phyloP scores from a whole-genome alignment of 2,329 filamentous ascomycete species.

The Apiospora phragmitis region DNA sequence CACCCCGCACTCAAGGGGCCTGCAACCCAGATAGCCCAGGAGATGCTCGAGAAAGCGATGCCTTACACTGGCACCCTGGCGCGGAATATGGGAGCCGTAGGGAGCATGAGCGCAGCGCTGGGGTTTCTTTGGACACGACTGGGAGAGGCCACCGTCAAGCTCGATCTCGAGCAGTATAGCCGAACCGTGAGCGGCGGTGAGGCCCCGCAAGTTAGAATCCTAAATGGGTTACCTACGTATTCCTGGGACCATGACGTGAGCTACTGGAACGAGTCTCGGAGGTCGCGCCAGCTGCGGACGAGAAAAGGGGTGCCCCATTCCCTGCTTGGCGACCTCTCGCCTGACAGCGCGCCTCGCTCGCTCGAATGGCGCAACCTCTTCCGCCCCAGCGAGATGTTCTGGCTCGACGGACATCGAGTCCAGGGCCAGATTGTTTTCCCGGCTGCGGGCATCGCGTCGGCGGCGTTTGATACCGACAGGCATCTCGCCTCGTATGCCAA shows the following conservation, averaged over 20 bases:
- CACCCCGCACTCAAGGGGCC: constrained; percentile 14
- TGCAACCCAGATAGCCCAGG: constrained; percentile 21
- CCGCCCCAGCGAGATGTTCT: constrained; percentile 20
- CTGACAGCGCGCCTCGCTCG: too few relatives aligned
- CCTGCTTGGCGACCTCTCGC: constrained; percentile 18
- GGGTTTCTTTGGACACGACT: too few relatives aligned
- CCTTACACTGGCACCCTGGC: constrained; percentile 24
- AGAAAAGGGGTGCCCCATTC: constrained; percentile 11
- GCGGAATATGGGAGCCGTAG: too few relatives aligned
- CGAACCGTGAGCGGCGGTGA: too few relatives aligned
- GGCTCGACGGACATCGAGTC: constrained; percentile 22
- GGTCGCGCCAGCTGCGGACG: neutral
- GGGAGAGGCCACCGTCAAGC: too few relatives aligned
- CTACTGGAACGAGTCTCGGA: constrained; percentile 18
- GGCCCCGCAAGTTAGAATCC: too few relatives aligned
- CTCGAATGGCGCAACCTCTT: too few relatives aligned
- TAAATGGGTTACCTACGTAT: constrained; percentile 27
- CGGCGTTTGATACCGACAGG: too few relatives aligned
- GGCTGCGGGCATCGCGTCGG: constrained; percentile 21
- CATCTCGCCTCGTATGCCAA: too few relatives aligned
- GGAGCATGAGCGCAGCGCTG: too few relatives aligned
- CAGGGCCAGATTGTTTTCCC: constrained; percentile 24
- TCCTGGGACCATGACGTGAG: constrained; percentile 18
- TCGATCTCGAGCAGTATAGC: too few relatives aligned
- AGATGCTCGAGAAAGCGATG: too few relatives aligned